Evolutionary conservation across 2,329 filamentous ascomycete genomes (phyloP).

Genomic region (Akanthomyces dipterigenus): DNA sequence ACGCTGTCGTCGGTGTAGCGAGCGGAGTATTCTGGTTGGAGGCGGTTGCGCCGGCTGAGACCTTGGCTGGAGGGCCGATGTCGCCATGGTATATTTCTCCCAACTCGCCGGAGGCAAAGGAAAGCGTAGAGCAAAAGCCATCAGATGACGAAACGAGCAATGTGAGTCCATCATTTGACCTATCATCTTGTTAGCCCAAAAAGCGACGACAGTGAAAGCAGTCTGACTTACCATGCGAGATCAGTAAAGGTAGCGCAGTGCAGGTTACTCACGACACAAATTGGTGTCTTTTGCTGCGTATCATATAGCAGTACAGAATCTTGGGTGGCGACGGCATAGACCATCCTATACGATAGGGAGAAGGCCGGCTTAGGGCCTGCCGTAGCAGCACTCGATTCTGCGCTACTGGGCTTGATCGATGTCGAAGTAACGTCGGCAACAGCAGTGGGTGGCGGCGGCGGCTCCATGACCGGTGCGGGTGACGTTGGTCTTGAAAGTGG

Average conservation of each 20-base stretch:
- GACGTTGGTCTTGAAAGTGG: slow-evolving; percentile 60
- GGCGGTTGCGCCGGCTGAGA: slow-evolving; percentile 33
- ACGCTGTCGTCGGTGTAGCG: slow-evolving; percentile 61
- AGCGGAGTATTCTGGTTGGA: slow-evolving; percentile 61
- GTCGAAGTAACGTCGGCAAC: slow-evolving; percentile 42
- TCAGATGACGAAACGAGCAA: slow-evolving; percentile 96
- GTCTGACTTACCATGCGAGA: slow-evolving; percentile 69
- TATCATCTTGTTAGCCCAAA: slow-evolving; percentile 25
- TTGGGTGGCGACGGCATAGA: slow-evolving; percentile 95
- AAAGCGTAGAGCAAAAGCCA: slow-evolving; percentile 89
- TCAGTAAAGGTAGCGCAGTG: slow-evolving; percentile 98
- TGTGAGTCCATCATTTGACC: slow-evolving; percentile 45
- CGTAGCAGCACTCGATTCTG: slow-evolving; percentile 41
- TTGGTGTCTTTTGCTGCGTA: slow-evolving; percentile 88
- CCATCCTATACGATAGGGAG: slow-evolving; percentile 80
- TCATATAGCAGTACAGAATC: slow-evolving; percentile 94
- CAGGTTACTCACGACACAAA: slow-evolving; percentile 92
- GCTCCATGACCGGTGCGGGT: slow-evolving; percentile 67
- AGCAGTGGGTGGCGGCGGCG: slow-evolving; percentile 60
- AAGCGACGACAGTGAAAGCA: not conserved
- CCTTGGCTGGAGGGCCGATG: slow-evolving; percentile 38
- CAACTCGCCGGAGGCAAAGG: slow-evolving; percentile 77
- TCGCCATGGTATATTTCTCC: slow-evolving; percentile 74
- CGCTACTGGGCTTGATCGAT: slow-evolving; percentile 41
- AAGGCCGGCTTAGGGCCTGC: slow-evolving; percentile 67